These are phyloP conservation scores for Corymbia citriodora DNA, from an alignment of 441 rosid species.

Conservation along the genomic window DNA sequence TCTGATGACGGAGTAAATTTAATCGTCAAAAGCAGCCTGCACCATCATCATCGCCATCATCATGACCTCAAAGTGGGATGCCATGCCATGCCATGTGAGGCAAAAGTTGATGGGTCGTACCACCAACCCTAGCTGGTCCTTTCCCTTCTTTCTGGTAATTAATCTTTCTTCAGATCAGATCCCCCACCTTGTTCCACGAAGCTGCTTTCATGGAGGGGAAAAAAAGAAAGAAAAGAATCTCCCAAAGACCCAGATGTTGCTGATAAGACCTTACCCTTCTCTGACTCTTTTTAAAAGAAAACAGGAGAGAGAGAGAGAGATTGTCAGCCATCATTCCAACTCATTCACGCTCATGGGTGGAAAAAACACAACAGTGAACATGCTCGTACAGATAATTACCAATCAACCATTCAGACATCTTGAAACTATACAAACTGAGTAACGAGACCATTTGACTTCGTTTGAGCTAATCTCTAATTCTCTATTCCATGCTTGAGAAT, in stretches of 20 bases:
- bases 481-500: neutral
- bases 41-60: neutral
- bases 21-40: neutral
- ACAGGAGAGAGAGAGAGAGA: neutral
- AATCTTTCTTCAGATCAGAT: neutral
- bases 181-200: neutral
- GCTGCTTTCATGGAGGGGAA: conserved; percentile 1
- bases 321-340: conserved; percentile 23
- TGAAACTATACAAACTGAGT: neutral
- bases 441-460: neutral
- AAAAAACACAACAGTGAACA: neutral
- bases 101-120: neutral
- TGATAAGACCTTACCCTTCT: conserved; percentile 19
- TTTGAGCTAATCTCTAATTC: neutral
- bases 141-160: neutral
- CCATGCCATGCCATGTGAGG: neutral
- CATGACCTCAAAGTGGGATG: neutral
- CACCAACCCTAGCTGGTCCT: neutral
- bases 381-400: neutral
- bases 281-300: conserved; percentile 5
- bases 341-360: neutral
- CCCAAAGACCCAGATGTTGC: conserved; percentile 14
- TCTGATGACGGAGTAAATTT: neutral
- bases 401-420: neutral
- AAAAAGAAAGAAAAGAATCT: neutral